A percentile compares a stretch with the other conserved stretches of the same genome.
Conservation (phyloP, 352 stramenopile genomes). For the Globisporangium takayamanum region DNA sequence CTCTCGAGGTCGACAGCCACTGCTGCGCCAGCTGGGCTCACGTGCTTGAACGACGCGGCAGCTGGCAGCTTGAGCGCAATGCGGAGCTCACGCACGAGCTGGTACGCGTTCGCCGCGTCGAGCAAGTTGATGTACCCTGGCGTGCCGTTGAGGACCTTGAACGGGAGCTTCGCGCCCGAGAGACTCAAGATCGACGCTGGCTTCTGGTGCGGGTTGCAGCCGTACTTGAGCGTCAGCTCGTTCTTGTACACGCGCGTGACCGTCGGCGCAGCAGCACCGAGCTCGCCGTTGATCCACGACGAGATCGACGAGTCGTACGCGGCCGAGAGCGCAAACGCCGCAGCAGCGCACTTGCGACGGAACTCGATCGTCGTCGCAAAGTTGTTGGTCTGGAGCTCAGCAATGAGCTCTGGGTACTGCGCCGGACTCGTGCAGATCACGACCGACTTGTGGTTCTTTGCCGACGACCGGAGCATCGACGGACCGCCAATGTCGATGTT, state of each 20-base stretch:
- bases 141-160: conserved; percentile 88
- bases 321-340: conserved; percentile 73
- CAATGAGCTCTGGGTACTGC: conserved; percentile 94
- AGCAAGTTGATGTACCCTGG: conserved; percentile 99
- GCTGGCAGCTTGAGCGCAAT: conserved; percentile 91
- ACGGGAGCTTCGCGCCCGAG: conserved; percentile 69
- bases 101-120: conserved; percentile 98
- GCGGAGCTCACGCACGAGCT: conserved; percentile 96
- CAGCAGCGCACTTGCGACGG: conserved; percentile 73
- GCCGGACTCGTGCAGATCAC: conserved; percentile 95
- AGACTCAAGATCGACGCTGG: conserved; percentile 83
- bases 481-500: conserved; percentile 99
- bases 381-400: conserved; percentile 90
- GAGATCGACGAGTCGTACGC: conserved; percentile 98
- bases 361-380: conserved; percentile 90
- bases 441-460: conserved; percentile 99
- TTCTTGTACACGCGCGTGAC: conserved; percentile 95
- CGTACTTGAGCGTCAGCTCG: conserved; percentile 91
- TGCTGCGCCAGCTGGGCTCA: conserved; percentile 94
- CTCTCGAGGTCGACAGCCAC: conserved; percentile 95
- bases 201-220: conserved; percentile 99
- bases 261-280: conserved; percentile 59
- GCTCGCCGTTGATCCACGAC: conserved; percentile 93
- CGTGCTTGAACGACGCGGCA: conserved; percentile 99
- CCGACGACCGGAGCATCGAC: conserved; percentile 98